Conservation (phyloP, 2,329 filamentous ascomycete genomes). For the Fusarium lyarnte region DNA sequence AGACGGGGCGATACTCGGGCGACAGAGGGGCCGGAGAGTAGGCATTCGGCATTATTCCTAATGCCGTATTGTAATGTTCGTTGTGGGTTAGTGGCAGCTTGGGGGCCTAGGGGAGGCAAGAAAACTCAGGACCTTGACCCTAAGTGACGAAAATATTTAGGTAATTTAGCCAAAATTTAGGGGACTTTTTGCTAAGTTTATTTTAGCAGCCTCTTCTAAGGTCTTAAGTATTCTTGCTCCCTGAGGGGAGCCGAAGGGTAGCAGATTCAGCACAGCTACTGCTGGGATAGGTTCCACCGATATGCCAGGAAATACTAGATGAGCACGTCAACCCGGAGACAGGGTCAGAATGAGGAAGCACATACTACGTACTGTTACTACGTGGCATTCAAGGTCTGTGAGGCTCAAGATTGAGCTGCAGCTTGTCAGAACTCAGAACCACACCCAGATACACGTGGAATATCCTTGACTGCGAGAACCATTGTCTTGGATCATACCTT, state of each 20-base stretch:
- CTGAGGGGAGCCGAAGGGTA: neutral
- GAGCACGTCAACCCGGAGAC: neutral
- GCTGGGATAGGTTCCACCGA: neutral
- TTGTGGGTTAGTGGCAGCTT: neutral
- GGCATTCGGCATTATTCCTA: neutral
- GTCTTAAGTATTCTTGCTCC: no score
- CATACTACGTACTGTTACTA: neutral
- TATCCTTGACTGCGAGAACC: neutral
- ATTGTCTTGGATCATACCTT: neutral
- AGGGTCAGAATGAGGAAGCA: slow-evolving; percentile 1
- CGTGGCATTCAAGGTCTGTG: neutral
- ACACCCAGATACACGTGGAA: neutral
- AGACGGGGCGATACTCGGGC: neutral
- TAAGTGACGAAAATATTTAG: no score
- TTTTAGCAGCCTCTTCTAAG: no score
- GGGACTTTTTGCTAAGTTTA: no score
- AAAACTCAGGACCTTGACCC: no score
- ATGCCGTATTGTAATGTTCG: neutral
- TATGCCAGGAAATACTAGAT: neutral
- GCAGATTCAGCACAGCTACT: neutral
- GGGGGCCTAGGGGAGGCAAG: no score
- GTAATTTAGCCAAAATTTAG: no score
- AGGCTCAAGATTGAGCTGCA: neutral
- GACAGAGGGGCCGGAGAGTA: neutral
- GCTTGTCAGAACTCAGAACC: neutral